Conservation (phyloP, 2,329 filamentous ascomycete genomes). For the Xylaria sp. region DNA sequence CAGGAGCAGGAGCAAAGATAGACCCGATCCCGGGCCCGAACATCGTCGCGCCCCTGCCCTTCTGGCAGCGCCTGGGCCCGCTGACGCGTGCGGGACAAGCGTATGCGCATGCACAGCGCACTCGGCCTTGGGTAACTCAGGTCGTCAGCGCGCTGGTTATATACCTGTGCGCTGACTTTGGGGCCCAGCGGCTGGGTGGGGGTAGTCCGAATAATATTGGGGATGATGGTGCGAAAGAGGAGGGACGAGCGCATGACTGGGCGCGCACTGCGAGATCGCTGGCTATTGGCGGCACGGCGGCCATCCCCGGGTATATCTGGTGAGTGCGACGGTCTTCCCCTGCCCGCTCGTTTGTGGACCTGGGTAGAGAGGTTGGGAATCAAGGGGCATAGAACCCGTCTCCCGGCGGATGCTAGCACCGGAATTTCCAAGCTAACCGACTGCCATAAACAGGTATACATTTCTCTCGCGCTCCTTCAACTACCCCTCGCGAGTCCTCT, state of each 20-base stretch:
- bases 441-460: slow-evolving; percentile 69
- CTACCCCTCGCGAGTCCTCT: slow-evolving; percentile 76
- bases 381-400: background rate
- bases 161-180: slow-evolving; percentile 81
- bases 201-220: slow-evolving; percentile 42
- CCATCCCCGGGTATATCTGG: slow-evolving; percentile 87
- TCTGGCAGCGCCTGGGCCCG: slow-evolving; percentile 70
- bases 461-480: slow-evolving; percentile 87
- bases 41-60: slow-evolving; percentile 53
- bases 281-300: slow-evolving; percentile 76
- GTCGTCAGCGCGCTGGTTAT: slow-evolving; percentile 79
- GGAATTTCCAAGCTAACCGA: slow-evolving; percentile 23
- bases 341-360: no score
- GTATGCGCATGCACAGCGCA: slow-evolving; percentile 77
- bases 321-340: slow-evolving; percentile 55
- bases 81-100: slow-evolving; percentile 64
- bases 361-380: background rate
- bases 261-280: slow-evolving; percentile 76
- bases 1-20: slow-evolving; percentile 28
- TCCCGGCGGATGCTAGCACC: background rate
- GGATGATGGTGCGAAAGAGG: slow-evolving; percentile 48
- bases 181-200: slow-evolving; percentile 73
- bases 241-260: slow-evolving; percentile 67
- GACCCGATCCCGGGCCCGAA: slow-evolving; percentile 58
- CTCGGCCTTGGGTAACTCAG: slow-evolving; percentile 83